Percentiles rank a stretch among this genome's conserved stretches.
phyloP scores from a whole-genome alignment of 768 basidiomycete species.

The Lentinula aciculospora region DNA sequence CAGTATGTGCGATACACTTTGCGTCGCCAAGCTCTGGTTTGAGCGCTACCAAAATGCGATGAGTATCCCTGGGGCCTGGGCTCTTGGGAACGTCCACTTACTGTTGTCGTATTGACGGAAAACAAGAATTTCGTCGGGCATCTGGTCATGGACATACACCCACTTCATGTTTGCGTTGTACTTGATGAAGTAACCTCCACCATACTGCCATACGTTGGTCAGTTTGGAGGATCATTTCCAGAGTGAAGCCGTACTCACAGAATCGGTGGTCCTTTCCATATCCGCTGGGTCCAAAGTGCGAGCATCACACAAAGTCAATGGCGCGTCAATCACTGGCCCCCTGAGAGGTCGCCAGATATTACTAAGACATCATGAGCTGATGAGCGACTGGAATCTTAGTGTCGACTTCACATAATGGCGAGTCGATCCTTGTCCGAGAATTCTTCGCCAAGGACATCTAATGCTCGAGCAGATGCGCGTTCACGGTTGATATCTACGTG shows the following conservation, averaged over 20 bases:
- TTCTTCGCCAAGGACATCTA: constrained; percentile 1
- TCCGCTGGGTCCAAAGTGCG: constrained; percentile 6
- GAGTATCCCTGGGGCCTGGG: too few relatives aligned
- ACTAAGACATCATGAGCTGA: neutral
- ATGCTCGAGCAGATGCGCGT: neutral
- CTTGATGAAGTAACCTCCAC: constrained; percentile 8
- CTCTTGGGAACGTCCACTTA: neutral
- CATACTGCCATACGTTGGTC: neutral
- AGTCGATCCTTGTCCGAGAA: neutral
- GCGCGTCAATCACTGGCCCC: constrained; percentile 7
- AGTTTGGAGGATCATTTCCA: neutral
- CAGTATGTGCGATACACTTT: constrained; percentile 5
- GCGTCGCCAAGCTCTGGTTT: neutral
- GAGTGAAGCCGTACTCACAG: neutral
- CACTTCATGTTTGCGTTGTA: constrained; percentile 7
- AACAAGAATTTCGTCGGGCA: constrained; percentile 7
- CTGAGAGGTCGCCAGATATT: constrained; percentile 8
- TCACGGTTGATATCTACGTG: constrained; percentile 9
- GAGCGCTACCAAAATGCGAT: neutral
- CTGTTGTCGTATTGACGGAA: constrained; percentile 8
- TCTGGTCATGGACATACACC: constrained; percentile 7
- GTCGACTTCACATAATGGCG: constrained; percentile 2
- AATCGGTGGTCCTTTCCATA: constrained; percentile 7
- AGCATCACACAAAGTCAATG: constrained; percentile 6
- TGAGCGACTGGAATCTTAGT: too few relatives aligned